Evolutionary conservation across 371 early-diverging fungal species (phyloP), one percentile per base, ranked within the genome.

Genomic region (Choanephora cucurbitarum): DNA sequence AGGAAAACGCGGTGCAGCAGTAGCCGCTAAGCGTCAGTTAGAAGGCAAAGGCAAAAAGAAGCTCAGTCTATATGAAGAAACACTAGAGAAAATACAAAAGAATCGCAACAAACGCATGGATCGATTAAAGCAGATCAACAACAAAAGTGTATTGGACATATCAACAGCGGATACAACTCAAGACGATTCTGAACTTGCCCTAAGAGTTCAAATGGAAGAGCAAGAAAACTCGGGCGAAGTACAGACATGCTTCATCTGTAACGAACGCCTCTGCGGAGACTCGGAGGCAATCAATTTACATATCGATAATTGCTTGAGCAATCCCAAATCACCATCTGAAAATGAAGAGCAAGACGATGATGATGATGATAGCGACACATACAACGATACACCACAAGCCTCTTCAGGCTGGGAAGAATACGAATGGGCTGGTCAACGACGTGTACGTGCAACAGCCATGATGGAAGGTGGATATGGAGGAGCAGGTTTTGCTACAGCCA

Each of bases 351-450:
- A 21, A n/a, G 54, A 45, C 21, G 41, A 42, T 13, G 18, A 33
- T 10, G 33, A 49, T 4, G 34, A 50, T 8, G 45, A 28, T 4
- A 40, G 42, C 10, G 42, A 44, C 41, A 39, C 31, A 43, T 15
- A 40, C 23, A 11, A 48, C 55, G 43, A 57, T 33, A 42, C 21
- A 34, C 18, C 8, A 14, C 21, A 44, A n/a, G 6, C 58, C 9
- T 37, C 34, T 28, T n/a, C 41, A 5, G 56, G 64, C 3, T 88
- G 89, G 78, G 88, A 87, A 37, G 89, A 89, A 57, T 94, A 94
- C 47, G 85, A 85, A 43, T 93, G 92, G 92, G 91, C 88, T 1
- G 95, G 95, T 0, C 88, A 92, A 62, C 84, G 81, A 6, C 79
- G 95, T 5, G 83, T 94, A 6, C 80, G 95, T 17, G 90, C 88